These are phyloP conservation scores for Globisporangium cederbergense DNA, from an alignment of 352 stramenopile species.

Conservation along the genomic window DNA sequence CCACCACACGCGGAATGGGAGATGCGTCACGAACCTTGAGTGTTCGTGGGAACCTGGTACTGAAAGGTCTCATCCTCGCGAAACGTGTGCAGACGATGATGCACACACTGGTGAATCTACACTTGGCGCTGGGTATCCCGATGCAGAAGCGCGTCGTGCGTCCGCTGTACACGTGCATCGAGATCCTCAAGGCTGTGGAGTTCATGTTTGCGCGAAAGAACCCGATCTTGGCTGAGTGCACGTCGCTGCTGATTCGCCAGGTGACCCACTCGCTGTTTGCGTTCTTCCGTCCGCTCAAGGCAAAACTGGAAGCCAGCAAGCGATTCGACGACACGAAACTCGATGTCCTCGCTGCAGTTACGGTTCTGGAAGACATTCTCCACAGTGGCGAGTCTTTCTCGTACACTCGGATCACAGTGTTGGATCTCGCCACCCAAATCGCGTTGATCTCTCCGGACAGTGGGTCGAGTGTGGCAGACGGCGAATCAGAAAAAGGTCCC, in stretches of 20 bases:
- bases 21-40: conserved; percentile 72
- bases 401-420: conserved; percentile 78
- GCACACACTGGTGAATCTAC: conserved; percentile 85
- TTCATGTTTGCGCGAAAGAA: conserved; percentile 91
- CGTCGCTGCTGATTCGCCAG: conserved; percentile 70
- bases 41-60: conserved; percentile 86
- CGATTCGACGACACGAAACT: conserved; percentile 87
- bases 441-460: conserved; percentile 66
- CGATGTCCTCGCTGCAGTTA: conserved; percentile 79
- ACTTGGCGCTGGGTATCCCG: conserved; percentile 83
- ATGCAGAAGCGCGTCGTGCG: conserved; percentile 84
- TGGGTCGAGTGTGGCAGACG: conserved; percentile 27
- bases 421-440: conserved; percentile 79
- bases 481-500: conserved; percentile 33
- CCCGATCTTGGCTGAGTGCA: conserved; percentile 71
- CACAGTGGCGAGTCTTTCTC: conserved; percentile 81
- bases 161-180: conserved; percentile 87
- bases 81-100: conserved; percentile 89
- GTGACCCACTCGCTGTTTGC: conserved; percentile 76
- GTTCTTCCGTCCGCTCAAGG: conserved; percentile 82
- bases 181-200: conserved; percentile 91
- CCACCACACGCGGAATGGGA: conserved; percentile 69
- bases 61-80: conserved; percentile 88
- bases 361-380: conserved; percentile 82
- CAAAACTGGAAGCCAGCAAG: conserved; percentile 79